These are phyloP conservation scores for Dalechampia spathulata DNA, from an alignment of 441 rosid genomes.

Conservation along the genomic window DNA sequence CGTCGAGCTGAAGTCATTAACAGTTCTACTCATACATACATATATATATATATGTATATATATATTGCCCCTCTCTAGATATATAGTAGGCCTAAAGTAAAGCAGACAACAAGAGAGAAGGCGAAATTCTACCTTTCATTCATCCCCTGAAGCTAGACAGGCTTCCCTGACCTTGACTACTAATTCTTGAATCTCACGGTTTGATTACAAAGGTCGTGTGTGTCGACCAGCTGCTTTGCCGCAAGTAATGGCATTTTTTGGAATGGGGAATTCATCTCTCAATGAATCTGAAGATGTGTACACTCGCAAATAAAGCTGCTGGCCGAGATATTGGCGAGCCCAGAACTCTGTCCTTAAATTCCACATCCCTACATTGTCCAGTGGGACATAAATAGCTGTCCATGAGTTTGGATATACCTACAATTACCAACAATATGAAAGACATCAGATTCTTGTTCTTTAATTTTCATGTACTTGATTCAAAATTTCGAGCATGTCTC, in stretches of 20 bases:
- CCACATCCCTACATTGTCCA: slow-evolving; percentile 99
- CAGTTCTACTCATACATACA: slow-evolving; percentile 6
- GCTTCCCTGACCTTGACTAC: neutral
- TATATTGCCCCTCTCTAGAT: neutral
- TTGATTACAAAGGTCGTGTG: slow-evolving; percentile 60
- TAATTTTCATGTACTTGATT: too few species aligned
- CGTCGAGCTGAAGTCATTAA: slow-evolving; percentile 52
- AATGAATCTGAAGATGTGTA: slow-evolving; percentile 62
- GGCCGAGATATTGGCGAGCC: slow-evolving; percentile 93
- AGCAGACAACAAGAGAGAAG: slow-evolving; percentile 3
- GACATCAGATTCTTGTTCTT: neutral
- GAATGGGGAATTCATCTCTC: slow-evolving; percentile 86
- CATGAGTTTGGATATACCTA: slow-evolving; percentile 92
- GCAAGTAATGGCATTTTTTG: slow-evolving; percentile 80
- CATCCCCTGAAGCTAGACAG: neutral
- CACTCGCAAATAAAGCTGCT: slow-evolving; percentile 80
- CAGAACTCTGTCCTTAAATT: slow-evolving; percentile 81
- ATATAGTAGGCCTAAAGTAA: slow-evolving; percentile 5
- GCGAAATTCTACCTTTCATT: slow-evolving; percentile 15
- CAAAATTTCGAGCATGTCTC: too few species aligned
- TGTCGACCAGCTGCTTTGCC: slow-evolving; percentile 69
- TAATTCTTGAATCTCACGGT: neutral
- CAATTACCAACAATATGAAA: neutral
- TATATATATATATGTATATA: neutral
- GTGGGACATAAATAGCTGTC: slow-evolving; percentile 79